Conservation (phyloP, 306 rosid species). For the Begonia loranthoides region DNA sequence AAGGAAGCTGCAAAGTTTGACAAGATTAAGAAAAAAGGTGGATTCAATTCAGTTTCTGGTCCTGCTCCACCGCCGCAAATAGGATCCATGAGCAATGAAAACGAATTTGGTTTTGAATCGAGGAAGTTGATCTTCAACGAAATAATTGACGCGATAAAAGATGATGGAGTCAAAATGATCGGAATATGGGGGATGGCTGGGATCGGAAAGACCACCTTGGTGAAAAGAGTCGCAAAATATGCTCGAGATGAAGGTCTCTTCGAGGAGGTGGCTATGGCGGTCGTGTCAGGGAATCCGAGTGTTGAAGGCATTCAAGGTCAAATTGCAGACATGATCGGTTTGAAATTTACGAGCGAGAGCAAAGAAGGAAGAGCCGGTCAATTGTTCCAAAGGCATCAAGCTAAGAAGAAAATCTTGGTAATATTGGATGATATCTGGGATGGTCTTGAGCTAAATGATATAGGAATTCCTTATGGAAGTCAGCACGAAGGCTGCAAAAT, state of each 20-base stretch:
- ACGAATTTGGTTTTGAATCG: not conserved
- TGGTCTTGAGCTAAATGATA: not conserved
- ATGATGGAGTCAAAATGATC: not conserved
- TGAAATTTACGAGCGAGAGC: not conserved
- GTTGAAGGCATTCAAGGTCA: not conserved
- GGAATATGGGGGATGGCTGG: conserved; percentile 12
- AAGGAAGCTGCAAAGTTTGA: not conserved
- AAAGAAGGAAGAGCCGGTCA: not conserved
- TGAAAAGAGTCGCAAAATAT: not conserved
- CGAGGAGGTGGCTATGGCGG: not conserved
- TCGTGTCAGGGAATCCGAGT: not conserved
- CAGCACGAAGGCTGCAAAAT: conserved; percentile 2
- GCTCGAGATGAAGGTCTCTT: not conserved
- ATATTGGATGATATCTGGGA: conserved; percentile 6
- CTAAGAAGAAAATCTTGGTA: not conserved
- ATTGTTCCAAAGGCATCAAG: not conserved
- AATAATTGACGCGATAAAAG: not conserved
- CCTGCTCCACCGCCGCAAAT: not conserved
- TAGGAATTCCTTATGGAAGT: not conserved
- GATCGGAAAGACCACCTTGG: conserved; percentile 13
- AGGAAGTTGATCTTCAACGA: not conserved
- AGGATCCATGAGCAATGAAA: not conserved
- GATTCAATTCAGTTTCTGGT: not conserved
- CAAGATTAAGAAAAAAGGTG: not conserved
- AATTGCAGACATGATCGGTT: not conserved